Conservation (phyloP, 208 protist species). For the Trypanosoma lewisi region DNA sequence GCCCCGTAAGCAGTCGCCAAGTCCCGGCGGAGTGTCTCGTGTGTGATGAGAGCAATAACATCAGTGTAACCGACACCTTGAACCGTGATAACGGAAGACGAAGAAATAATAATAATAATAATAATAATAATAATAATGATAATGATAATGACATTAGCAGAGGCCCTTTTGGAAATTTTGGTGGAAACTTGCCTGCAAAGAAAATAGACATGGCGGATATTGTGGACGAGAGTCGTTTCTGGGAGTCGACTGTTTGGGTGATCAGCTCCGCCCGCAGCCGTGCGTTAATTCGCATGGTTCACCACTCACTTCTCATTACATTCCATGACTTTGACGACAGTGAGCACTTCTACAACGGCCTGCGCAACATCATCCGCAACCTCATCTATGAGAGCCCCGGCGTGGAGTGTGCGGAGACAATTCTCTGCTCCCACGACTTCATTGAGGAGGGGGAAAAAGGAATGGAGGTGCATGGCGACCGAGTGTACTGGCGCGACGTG, state of each 20-base stretch:
- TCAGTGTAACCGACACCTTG: constrained; percentile 13
- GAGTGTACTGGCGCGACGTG: constrained; percentile 34
- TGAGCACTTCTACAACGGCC: constrained; percentile 59
- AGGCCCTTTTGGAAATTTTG: constrained; percentile 8
- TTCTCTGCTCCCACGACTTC: constrained; percentile 36
- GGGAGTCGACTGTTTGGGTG: constrained; percentile 27
- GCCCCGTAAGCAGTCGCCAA: constrained; percentile 24
- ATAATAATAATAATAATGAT: not conserved
- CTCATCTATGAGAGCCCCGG: constrained; percentile 68
- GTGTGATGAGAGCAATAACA: not conserved
- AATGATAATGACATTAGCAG: not conserved
- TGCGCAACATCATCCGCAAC: constrained; percentile 50
- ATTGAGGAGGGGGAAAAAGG: constrained; percentile 24
- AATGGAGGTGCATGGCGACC: constrained; percentile 18
- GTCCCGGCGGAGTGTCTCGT: constrained; percentile 13
- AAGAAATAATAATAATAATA: constrained; percentile 1
- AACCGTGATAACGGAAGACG: no score
- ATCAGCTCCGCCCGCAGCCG: constrained; percentile 34
- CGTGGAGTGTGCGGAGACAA: constrained; percentile 53
- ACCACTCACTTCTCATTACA: constrained; percentile 77
- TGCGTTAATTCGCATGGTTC: constrained; percentile 68
- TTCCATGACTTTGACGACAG: constrained; percentile 56
- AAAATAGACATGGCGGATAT: constrained; percentile 1
- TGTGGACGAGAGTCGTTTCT: constrained; percentile 28
- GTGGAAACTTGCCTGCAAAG: not conserved